A percentile compares a stretch with the other conserved stretches of the same genome.
These are phyloP conservation scores for Gaertneriomyces semiglobifer DNA, from an alignment of 192 early-diverging fungal species.

Conservation along the genomic window DNA sequence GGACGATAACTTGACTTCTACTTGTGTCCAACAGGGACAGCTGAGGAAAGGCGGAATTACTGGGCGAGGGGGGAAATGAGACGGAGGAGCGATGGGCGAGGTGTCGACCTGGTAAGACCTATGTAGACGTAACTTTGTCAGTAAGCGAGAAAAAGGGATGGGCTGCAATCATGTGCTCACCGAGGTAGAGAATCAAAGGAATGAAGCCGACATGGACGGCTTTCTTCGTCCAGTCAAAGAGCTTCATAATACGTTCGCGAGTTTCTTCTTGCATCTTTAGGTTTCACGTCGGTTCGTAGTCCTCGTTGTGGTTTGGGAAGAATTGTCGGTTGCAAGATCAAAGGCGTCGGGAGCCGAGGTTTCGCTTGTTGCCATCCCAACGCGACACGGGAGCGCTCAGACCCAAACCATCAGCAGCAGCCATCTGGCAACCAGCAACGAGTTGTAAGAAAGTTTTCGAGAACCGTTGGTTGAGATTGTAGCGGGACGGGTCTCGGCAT, in stretches of 20 bases:
- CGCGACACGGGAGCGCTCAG: no score
- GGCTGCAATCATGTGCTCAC: constrained; percentile 18
- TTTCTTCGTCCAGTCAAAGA: constrained; percentile 35
- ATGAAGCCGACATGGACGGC: constrained; percentile 51
- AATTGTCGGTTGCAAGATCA: no score
- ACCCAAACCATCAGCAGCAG: no score
- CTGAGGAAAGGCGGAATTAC: no score
- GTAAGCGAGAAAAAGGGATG: background rate
- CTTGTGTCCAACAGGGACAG: no score
- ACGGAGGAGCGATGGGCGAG: constrained; percentile 41
- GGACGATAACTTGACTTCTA: background rate
- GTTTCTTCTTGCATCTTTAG: constrained; percentile 49
- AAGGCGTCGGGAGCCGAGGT: no score
- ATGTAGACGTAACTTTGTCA: background rate
- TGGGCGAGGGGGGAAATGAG: constrained; percentile 46
- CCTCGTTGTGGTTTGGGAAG: no score
- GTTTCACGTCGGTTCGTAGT: constrained; percentile 6
- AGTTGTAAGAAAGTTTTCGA: no score
- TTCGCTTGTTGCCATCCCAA: no score
- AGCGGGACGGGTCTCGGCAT: no score
- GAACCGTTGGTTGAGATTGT: no score
- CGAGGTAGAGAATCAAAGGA: constrained; percentile 49
- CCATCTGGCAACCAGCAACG: no score
- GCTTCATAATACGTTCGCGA: constrained; percentile 46
- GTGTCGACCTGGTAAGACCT: constrained; percentile 44